phyloP scores from a whole-genome alignment of 2,329 filamentous ascomycete species.

The Gnomoniopsis smithogilvyi region DNA sequence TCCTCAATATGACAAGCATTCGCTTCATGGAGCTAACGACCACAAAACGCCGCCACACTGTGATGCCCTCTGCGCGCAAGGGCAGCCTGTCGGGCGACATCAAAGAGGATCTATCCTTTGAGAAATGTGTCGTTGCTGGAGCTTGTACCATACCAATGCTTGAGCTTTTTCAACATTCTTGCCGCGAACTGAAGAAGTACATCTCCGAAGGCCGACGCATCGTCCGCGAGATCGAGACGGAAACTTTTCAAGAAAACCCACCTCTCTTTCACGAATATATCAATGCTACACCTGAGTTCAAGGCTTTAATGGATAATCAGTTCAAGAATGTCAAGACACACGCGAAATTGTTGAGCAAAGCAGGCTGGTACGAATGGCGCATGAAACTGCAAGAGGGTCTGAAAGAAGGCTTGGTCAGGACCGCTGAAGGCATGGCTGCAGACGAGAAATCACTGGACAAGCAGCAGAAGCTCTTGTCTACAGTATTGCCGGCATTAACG shows the following conservation, averaged over 20 bases:
- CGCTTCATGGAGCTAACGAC: constrained; percentile 99
- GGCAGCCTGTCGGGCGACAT: constrained; percentile 38
- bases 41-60: constrained; percentile 85
- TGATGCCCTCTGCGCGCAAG: constrained; percentile 52
- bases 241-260: constrained; percentile 87
- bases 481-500: constrained; percentile 62
- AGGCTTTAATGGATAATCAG: constrained; percentile 87
- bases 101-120: constrained; percentile 58
- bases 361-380: constrained; percentile 98
- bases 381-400: constrained; percentile 81
- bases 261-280: constrained; percentile 90
- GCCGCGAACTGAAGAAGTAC: constrained; percentile 93
- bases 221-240: constrained; percentile 84
- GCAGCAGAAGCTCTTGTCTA: constrained; percentile 66
- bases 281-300: constrained; percentile 77
- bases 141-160: constrained; percentile 91
- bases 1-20: constrained; percentile 92
- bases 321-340: constrained; percentile 97
- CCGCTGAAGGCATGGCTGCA: constrained; percentile 69
- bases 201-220: constrained; percentile 90
- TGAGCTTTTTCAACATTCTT: constrained; percentile 92
- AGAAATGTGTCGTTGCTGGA: constrained; percentile 80
- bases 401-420: constrained; percentile 74
- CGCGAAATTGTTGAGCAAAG: constrained; percentile 84
- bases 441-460: constrained; percentile 67